Base-by-base conservation (phyloP, 2,329 filamentous ascomycete species). In the Xylaria sp. region DNA sequence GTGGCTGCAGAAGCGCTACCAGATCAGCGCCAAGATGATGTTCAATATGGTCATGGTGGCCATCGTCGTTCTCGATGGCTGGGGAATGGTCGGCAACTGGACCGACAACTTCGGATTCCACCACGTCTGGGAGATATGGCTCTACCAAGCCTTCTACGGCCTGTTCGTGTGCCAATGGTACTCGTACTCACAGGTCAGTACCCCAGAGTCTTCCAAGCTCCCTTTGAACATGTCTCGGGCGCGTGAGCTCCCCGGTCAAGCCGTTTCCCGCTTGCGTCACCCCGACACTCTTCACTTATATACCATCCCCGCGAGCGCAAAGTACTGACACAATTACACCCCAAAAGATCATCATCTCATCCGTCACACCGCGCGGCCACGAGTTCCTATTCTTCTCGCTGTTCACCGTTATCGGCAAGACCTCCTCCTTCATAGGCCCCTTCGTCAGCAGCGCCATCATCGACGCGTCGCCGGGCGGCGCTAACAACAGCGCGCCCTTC, bases 341-440 rank as follows among this genome's bases (percentile, higher is more conserved):
- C n/a, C n/a, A n/a, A n/a, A n/a, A n/a, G 71, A 90, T 87, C 68
- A 87, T 90, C 83, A 90, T 90, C 66, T 86, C 83, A 2, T 88
- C 89, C 67, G 86, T 90, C 2, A 89, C 87, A 0, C 88, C 88
- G 0, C 80, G 85, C 5, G 87, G 87, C 37, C 86, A 89, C 68
- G 88, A 90, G 66, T 90, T 89, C 68, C 76, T 90, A 10, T 90
- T 90, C 78, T 91, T 90, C 80, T 84, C 81, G 47, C 74, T 90
- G 1, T 90, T 90, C 75, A 87, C 83, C 63, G 88, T 90, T 67
- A 83, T 90, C 27, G 87, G 87, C 44, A 90, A 90, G 75, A 87
- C 87, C 0, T 87, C 83, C 7, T 85, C 83, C 1, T 90, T 90
- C 67, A 89, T 90, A 57, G 88, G 88, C 0, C 88, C 88, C 0